phyloP scores from a whole-genome alignment of 352 stramenopile species.

The Globisporangium heterothallicum region DNA sequence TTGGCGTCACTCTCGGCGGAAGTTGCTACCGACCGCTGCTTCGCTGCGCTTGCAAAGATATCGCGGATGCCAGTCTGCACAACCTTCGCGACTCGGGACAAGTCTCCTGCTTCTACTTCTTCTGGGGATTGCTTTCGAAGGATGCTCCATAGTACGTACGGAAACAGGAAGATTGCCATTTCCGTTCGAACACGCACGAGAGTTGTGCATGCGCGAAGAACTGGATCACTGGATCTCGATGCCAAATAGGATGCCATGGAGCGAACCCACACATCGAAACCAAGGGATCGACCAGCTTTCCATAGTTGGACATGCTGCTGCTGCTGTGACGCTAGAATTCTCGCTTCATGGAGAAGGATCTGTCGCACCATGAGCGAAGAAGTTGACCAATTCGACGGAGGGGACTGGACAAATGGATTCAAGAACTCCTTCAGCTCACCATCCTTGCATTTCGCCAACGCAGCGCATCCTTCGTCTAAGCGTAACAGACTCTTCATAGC shows the following conservation, averaged over 20 bases:
- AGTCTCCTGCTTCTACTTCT: too few relatives aligned
- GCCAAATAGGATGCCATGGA: constrained; percentile 38
- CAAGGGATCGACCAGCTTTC: constrained; percentile 23
- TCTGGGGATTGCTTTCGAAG: constrained; percentile 10
- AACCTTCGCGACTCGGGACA: constrained; percentile 15
- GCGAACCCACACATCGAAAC: constrained; percentile 63
- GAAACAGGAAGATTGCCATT: constrained; percentile 74
- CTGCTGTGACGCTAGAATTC: constrained; percentile 8
- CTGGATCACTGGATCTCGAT: constrained; percentile 26
- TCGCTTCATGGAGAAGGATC: neutral
- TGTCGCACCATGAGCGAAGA: constrained; percentile 5
- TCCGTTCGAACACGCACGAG: constrained; percentile 39
- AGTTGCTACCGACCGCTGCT: neutral
- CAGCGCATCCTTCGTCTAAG: constrained; percentile 28
- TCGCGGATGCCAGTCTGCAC: constrained; percentile 37
- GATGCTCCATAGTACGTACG: constrained; percentile 45
- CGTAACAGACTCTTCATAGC: constrained; percentile 47
- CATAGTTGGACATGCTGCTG: constrained; percentile 33
- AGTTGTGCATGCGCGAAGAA: constrained; percentile 44
- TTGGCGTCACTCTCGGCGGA: neutral
- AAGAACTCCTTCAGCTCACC: constrained; percentile 63
- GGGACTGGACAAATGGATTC: constrained; percentile 33
- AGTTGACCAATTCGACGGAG: constrained; percentile 56
- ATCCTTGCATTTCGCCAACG: constrained; percentile 45
- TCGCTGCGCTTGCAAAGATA: constrained; percentile 21